Evolutionary conservation across 2,329 filamentous ascomycete genomes (phyloP).

Genomic region (Chrysoporthe puriensis): DNA sequence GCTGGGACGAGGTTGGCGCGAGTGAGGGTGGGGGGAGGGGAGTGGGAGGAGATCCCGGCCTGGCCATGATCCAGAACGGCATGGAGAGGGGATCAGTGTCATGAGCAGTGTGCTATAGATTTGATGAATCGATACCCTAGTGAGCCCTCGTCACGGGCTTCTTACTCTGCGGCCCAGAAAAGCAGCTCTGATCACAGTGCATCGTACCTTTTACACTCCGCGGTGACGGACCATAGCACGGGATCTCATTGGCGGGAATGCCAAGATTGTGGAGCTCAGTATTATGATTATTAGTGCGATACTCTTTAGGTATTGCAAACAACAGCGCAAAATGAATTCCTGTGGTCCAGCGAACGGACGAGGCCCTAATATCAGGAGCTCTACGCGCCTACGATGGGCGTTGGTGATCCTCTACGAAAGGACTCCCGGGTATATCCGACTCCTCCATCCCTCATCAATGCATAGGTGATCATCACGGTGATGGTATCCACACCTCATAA

Average conservation of each 20-base stretch:
- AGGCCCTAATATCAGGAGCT: conserved; percentile 1
- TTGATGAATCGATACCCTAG: conserved; percentile 27
- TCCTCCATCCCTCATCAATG: not conserved
- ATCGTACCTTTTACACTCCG: not conserved
- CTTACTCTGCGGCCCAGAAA: not conserved
- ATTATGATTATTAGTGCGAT: conserved; percentile 18
- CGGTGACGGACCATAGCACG: not conserved
- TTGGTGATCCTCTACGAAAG: not conserved
- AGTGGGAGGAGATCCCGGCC: conserved; percentile 32
- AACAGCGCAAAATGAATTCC: not conserved
- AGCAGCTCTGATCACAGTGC: not conserved
- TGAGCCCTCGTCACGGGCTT: conserved; percentile 1
- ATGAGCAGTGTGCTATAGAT: conserved; percentile 12
- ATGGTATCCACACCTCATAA: not conserved
- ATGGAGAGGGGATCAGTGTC: not conserved
- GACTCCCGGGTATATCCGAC: conserved; percentile 26
- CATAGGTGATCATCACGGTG: not conserved
- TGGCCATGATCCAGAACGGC: conserved; percentile 20
- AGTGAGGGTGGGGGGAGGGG: conserved; percentile 36
- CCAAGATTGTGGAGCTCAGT: not conserved
- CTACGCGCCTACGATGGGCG: not conserved
- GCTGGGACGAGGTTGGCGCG: conserved; percentile 48
- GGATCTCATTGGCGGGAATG: not conserved
- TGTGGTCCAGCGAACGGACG: conserved; percentile 9
- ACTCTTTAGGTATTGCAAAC: not conserved